Conservation (phyloP, 805 yeast genomes). For the Kodamaea fukazawae region DNA sequence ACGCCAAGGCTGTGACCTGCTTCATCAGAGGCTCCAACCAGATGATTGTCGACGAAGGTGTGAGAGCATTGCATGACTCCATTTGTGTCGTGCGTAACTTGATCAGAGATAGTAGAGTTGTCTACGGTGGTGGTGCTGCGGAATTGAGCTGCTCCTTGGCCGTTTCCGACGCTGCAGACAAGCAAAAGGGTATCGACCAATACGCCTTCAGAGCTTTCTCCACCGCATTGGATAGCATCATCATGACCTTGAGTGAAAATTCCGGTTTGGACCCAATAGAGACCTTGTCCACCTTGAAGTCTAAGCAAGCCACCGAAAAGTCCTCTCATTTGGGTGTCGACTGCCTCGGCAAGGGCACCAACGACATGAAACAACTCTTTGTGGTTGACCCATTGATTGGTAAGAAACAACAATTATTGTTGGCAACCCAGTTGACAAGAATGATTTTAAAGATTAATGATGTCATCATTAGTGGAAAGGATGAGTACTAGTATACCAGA, state of each 20-base stretch:
- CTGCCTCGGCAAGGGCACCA: slow-evolving; percentile 83
- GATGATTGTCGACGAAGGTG: slow-evolving; percentile 97
- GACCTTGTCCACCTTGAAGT: slow-evolving; percentile 76
- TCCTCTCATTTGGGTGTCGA: slow-evolving; percentile 84
- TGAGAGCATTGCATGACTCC: slow-evolving; percentile 94
- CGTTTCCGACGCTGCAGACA: slow-evolving; percentile 87
- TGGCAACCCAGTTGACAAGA: slow-evolving; percentile 96
- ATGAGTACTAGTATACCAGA: slow-evolving; percentile 47
- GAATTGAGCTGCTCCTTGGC: slow-evolving; percentile 92
- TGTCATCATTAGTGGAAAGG: slow-evolving; percentile 88
- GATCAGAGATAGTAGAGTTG: slow-evolving; percentile 86
- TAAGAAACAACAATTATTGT: slow-evolving; percentile 89
- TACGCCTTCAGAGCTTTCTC: slow-evolving; percentile 97
- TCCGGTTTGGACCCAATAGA: slow-evolving; percentile 95
- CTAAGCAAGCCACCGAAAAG: slow-evolving; percentile 75
- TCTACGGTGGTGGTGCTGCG: slow-evolving; percentile 99
- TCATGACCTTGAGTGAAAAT: slow-evolving; percentile 94
- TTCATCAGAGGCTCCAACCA: slow-evolving; percentile 93
- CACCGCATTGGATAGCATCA: slow-evolving; percentile 84
- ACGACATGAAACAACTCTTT: slow-evolving; percentile 90
- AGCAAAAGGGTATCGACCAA: slow-evolving; percentile 92
- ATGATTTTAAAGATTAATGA: slow-evolving; percentile 97
- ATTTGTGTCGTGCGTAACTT: slow-evolving; percentile 96
- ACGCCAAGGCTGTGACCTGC: slow-evolving; percentile 86
- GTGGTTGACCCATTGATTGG: slow-evolving; percentile 97